Evolutionary conservation across 495 filamentous ascomycete genomes (phyloP).

Genomic region (Lasiosphaeria hispida): DNA sequence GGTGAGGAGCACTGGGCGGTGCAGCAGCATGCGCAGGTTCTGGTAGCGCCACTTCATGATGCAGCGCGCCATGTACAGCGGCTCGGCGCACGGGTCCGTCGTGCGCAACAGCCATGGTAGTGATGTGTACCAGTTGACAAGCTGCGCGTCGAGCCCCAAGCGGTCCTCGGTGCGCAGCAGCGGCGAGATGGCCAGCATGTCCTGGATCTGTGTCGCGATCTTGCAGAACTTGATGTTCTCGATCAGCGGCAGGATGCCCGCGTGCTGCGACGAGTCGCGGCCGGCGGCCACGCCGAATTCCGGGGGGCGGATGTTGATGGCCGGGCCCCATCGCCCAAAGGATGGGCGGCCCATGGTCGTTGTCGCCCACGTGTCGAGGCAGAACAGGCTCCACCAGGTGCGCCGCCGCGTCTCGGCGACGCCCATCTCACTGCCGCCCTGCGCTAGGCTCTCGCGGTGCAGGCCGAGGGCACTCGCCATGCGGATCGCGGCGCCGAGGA

Average conservation of each 20-base stretch:
- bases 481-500: conserved; percentile 63
- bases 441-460: conserved; percentile 66
- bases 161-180: conserved; percentile 65
- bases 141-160: conserved; percentile 61
- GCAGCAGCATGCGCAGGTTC: conserved; percentile 76
- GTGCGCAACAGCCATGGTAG: conserved; percentile 69
- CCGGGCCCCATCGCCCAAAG: conserved; percentile 69
- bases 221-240: conserved; percentile 81
- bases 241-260: conserved; percentile 66
- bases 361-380: conserved; percentile 75
- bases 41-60: conserved; percentile 83
- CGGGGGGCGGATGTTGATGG: conserved; percentile 69
- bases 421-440: conserved; percentile 50
- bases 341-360: conserved; percentile 76
- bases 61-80: conserved; percentile 64
- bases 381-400: conserved; percentile 80
- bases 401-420: conserved; percentile 64
- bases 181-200: conserved; percentile 67
- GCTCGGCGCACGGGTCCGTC: conserved; percentile 67
- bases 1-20: conserved; percentile 70
- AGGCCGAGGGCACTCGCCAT: conserved; percentile 73
- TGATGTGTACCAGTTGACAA: conserved; percentile 68
- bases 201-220: conserved; percentile 74
- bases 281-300: conserved; percentile 49
- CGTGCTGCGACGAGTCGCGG: conserved; percentile 54